phyloP scores from a whole-genome alignment of 2,329 filamentous ascomycete genomes.

The Rhynchosporium graminicola region DNA sequence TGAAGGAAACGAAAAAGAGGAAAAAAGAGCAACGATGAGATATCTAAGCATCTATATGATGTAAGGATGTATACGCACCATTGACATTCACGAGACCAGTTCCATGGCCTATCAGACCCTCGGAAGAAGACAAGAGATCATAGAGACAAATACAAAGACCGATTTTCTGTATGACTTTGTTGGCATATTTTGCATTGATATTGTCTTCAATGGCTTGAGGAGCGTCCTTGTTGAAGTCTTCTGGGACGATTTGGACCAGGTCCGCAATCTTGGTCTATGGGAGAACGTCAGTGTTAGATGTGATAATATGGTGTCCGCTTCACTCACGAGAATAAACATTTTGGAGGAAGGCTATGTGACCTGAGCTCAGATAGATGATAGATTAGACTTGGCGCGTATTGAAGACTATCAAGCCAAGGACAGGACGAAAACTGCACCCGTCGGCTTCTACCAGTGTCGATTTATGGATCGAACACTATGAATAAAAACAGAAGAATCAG shows the following conservation, averaged over 20 bases:
- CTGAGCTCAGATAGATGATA: background rate
- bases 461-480: background rate
- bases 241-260: slow-evolving; percentile 86
- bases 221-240: slow-evolving; percentile 83
- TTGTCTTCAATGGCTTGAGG: slow-evolving; percentile 89
- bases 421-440: background rate
- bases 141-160: slow-evolving; percentile 93
- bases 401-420: background rate
- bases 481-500: background rate
- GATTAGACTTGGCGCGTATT: background rate
- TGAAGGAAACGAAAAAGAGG: background rate
- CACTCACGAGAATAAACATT: slow-evolving; percentile 54
- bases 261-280: slow-evolving; percentile 87
- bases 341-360: slow-evolving; percentile 5
- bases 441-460: background rate
- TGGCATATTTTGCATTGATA: slow-evolving; percentile 95
- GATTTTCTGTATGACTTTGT: slow-evolving; percentile 92
- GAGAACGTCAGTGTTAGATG: slow-evolving; percentile 16
- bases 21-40: no score
- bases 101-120: slow-evolving; percentile 91
- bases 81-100: slow-evolving; percentile 94
- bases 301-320: no score
- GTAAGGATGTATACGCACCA: slow-evolving; percentile 52
- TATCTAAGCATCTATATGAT: no score
- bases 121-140: slow-evolving; percentile 84